These are phyloP conservation scores for Heimioporus sp. DNA, from an alignment of 768 basidiomycete genomes.

Conservation along the genomic window DNA sequence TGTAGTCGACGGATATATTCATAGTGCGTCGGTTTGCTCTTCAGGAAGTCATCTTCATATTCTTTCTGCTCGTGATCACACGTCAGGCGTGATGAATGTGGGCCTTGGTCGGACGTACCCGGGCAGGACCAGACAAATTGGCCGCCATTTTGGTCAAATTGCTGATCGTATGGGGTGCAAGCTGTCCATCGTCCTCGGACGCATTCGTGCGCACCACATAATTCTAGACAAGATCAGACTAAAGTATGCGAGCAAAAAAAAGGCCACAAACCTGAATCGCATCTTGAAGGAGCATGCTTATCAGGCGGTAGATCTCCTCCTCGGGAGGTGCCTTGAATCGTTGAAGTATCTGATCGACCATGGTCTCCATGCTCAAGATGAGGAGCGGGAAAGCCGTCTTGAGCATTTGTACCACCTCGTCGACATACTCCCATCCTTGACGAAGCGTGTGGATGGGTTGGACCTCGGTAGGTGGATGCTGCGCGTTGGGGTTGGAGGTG, in stretches of 20 bases:
- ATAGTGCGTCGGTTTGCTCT: slow-evolving; percentile 70
- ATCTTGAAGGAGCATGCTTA: slow-evolving; percentile 85
- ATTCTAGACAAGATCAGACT: slow-evolving; percentile 41
- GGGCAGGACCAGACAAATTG: slow-evolving; percentile 55
- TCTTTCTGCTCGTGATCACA: slow-evolving; percentile 53
- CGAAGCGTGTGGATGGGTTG: slow-evolving; percentile 40
- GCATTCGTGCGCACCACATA: slow-evolving; percentile 65
- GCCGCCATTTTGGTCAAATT: slow-evolving; percentile 59
- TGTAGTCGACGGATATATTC: slow-evolving; percentile 92
- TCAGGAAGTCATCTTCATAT: slow-evolving; percentile 89
- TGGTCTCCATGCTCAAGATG: slow-evolving; percentile 92
- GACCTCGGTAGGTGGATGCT: slow-evolving; percentile 15
- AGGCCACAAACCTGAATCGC: slow-evolving; percentile 65
- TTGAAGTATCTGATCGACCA: slow-evolving; percentile 90
- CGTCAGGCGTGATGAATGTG: neutral
- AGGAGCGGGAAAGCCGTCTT: slow-evolving; percentile 96
- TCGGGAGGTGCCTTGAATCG: slow-evolving; percentile 88
- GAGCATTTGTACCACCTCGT: slow-evolving; percentile 89
- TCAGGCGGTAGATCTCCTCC: slow-evolving; percentile 91
- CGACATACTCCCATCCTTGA: slow-evolving; percentile 86
- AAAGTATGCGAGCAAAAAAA: neutral
- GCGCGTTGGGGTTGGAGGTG: slow-evolving; percentile 11
- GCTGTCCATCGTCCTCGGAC: slow-evolving; percentile 65
- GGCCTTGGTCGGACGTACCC: slow-evolving; percentile 40
- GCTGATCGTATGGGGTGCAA: slow-evolving; percentile 51